Percentiles rank a stretch among this genome's conserved stretches.
Conservation (phyloP, 768 basidiomycete species). For the Pholiota microspora region DNA sequence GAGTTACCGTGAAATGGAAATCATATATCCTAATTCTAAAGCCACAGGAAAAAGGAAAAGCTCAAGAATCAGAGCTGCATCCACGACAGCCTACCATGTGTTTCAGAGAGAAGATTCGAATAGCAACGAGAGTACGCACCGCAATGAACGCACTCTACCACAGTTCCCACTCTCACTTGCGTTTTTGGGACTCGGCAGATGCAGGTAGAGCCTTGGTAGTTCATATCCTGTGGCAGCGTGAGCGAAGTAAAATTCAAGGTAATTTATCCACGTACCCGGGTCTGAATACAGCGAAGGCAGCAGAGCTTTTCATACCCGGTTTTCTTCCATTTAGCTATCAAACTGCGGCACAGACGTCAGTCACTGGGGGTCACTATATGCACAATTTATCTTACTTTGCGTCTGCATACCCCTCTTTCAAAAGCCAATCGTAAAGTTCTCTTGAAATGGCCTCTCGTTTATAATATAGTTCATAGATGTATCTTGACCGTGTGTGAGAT, state of each 20-base stretch:
- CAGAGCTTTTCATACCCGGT: conserved; percentile 97
- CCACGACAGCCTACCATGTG: conserved; percentile 72
- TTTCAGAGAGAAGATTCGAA: conserved; percentile 3
- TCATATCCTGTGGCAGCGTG: conserved; percentile 77
- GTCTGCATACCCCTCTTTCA: conserved; percentile 97
- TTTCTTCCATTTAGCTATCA: conserved; percentile 99
- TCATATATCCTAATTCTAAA: not conserved
- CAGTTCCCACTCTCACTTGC: conserved; percentile 82
- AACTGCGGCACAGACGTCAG: conserved; percentile 40
- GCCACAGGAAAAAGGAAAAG: not conserved
- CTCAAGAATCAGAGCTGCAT: conserved; percentile 76
- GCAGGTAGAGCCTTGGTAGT: conserved; percentile 97
- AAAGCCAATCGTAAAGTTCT: conserved; percentile 94
- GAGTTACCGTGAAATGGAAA: not conserved
- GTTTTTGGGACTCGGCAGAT: conserved; percentile 97
- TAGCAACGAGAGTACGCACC: conserved; percentile 52
- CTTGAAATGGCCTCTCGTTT: conserved; percentile 94
- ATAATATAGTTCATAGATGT: conserved; percentile 98
- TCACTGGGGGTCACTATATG: not conserved
- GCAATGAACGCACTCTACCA: conserved; percentile 97
- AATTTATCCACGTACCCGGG: conserved; percentile 65
- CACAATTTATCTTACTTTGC: conserved; percentile 58
- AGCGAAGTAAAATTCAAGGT: conserved; percentile 4
- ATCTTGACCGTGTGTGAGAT: conserved; percentile 92
- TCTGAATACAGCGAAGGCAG: conserved; percentile 95